Percentiles rank a stretch among this genome's conserved stretches.
Conservation (phyloP, 257 asterid species). For the Nicotiana noctiflora region DNA sequence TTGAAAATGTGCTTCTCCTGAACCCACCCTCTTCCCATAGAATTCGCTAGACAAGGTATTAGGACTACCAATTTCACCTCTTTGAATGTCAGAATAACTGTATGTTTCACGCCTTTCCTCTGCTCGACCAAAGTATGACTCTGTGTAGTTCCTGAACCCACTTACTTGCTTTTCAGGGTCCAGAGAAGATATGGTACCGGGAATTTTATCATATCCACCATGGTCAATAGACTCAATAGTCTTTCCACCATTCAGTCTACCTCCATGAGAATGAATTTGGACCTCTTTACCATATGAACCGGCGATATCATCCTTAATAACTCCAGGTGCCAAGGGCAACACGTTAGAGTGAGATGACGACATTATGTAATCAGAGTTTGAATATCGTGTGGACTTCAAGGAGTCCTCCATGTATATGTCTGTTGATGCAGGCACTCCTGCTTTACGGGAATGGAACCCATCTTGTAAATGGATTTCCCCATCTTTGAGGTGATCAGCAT, state of each 20-base stretch:
- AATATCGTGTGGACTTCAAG: conserved; percentile 16
- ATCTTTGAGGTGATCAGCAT: conserved; percentile 23
- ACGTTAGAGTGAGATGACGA: conserved; percentile 32
- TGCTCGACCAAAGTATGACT: conserved; percentile 26
- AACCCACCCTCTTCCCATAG: conserved; percentile 14
- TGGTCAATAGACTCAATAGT: conserved; percentile 23
- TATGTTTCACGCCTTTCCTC: conserved; percentile 28
- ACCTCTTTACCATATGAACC: conserved; percentile 19
- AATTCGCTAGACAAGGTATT: conserved; percentile 21
- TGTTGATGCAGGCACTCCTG: conserved; percentile 12
- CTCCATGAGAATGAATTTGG: conserved; percentile 22
- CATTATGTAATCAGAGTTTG: conserved; percentile 23
- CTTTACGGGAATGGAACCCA: conserved; percentile 22
- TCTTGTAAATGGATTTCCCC: conserved; percentile 23
- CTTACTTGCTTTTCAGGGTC: conserved; percentile 26
- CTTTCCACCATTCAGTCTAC: conserved; percentile 20
- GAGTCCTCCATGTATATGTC: conserved; percentile 19
- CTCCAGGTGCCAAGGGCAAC: conserved; percentile 16
- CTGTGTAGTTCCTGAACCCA: conserved; percentile 30
- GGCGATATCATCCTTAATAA: conserved; percentile 21
- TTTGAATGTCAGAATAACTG: conserved; percentile 26
- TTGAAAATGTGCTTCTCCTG: conserved; percentile 30
- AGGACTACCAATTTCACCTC: conserved; percentile 13
- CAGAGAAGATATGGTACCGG: conserved; percentile 24
- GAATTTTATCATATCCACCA: conserved; percentile 28